Percentiles rank a stretch among this genome's conserved stretches.
These are phyloP conservation scores for Paraphaeosphaeria sporulosa DNA, from an alignment of 2,329 filamentous ascomycete species.

Conservation along the genomic window DNA sequence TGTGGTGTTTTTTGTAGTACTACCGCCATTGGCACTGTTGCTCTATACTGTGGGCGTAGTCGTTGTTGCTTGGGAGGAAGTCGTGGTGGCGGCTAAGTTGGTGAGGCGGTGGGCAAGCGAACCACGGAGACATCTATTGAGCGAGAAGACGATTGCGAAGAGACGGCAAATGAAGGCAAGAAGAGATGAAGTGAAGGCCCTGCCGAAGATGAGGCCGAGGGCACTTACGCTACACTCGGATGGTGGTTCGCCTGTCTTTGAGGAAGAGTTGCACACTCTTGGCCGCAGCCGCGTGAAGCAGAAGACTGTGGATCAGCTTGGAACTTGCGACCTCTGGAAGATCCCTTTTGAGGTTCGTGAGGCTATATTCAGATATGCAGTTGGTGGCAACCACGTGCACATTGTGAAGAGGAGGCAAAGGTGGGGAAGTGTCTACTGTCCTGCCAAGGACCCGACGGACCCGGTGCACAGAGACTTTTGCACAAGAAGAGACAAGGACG, in stretches of 20 bases:
- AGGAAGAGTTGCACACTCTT: background rate
- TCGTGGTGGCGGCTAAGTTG: background rate
- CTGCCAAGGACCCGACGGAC: conserved; percentile 6
- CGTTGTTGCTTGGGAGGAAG: background rate
- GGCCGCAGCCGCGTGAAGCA: background rate
- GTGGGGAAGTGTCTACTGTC: conserved; percentile 14
- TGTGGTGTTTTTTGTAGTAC: background rate
- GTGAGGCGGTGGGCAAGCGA: background rate
- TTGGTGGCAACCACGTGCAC: conserved; percentile 19
- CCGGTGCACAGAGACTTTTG: conserved; percentile 10
- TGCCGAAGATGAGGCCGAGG: conserved; percentile 6
- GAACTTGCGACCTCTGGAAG: conserved; percentile 5
- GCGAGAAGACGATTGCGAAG: background rate
- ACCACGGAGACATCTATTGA: background rate
- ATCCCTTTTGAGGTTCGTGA: conserved; percentile 13
- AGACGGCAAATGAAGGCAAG: background rate
- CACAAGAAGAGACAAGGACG: conserved; percentile 6
- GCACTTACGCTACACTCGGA: conserved; percentile 12
- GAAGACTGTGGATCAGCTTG: conserved; percentile 6
- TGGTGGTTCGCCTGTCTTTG: background rate
- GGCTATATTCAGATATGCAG: conserved; percentile 12
- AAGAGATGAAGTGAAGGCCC: background rate
- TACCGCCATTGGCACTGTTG: background rate
- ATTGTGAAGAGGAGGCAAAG: conserved; percentile 11
- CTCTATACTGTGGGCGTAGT: background rate